Evolutionary conservation across 2,329 filamentous ascomycete genomes (phyloP).

Genomic region (Xylariales sp.): DNA sequence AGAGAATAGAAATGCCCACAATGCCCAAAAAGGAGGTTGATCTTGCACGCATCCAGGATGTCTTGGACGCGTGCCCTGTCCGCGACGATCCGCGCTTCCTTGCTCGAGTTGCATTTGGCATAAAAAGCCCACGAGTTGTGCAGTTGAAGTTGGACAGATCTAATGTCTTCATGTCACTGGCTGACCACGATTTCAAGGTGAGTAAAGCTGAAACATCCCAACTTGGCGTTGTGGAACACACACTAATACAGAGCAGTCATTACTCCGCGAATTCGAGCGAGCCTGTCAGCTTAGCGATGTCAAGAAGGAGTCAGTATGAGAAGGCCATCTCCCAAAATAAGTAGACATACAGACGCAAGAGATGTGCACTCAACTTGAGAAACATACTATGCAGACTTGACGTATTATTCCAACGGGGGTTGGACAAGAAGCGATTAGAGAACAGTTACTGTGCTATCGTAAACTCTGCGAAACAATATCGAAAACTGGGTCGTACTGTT

Average conservation of each 20-base stretch:
- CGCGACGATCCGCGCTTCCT: conserved; percentile 56
- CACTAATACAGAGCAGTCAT: conserved; percentile 6
- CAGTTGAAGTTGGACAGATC: conserved; percentile 41
- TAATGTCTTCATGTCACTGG: conserved; percentile 47
- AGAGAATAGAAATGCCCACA: conserved; percentile 31
- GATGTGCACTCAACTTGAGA: no score
- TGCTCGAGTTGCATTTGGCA: conserved; percentile 58
- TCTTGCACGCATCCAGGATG: conserved; percentile 28
- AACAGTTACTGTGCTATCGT: no score
- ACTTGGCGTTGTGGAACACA: conserved; percentile 8
- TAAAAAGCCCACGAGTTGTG: conserved; percentile 51
- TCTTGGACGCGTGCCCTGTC: conserved; percentile 39
- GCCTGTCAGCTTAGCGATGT: no score
- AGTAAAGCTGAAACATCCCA: conserved; percentile 10
- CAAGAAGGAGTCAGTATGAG: no score
- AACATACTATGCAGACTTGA: no score
- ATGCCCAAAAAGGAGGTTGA: conserved; percentile 35
- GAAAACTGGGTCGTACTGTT: no score
- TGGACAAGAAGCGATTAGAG: no score
- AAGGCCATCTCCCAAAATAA: no score
- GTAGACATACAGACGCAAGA: no score
- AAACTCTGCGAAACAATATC: no score
- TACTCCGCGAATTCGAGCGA: conserved; percentile 13
- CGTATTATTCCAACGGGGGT: no score
- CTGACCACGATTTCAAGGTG: conserved; percentile 49